Conservation (phyloP, 805 yeast genomes). For the Zygoascus flipseniorum region DNA sequence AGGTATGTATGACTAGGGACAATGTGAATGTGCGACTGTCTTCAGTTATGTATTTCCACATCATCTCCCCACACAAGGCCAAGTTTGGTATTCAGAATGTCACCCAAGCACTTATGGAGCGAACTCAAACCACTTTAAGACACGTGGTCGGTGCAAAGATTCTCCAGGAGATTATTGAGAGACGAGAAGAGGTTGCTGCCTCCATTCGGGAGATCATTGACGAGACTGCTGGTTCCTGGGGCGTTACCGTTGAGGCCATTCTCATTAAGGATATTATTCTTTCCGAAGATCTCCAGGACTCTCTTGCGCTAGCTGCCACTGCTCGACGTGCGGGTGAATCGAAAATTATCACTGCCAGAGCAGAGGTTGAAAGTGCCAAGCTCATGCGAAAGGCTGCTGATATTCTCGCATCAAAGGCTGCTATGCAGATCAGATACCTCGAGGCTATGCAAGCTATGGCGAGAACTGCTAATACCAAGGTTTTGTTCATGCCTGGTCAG, state of each 20-base stretch:
- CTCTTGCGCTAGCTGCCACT: slow-evolving; percentile 67
- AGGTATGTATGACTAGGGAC: slow-evolving; percentile 62
- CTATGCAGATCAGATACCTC: slow-evolving; percentile 69
- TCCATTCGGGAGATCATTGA: slow-evolving; percentile 53
- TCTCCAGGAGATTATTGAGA: slow-evolving; percentile 64
- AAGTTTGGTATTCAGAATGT: slow-evolving; percentile 48
- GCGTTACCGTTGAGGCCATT: slow-evolving; percentile 58
- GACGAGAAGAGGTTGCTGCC: slow-evolving; percentile 62
- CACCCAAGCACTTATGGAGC: slow-evolving; percentile 47
- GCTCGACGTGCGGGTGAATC: slow-evolving; percentile 69
- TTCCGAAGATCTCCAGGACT: slow-evolving; percentile 45
- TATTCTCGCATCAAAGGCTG: slow-evolving; percentile 63
- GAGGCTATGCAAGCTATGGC: slow-evolving; percentile 78
- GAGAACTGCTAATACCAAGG: slow-evolving; percentile 50
- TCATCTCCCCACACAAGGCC: slow-evolving; percentile 61
- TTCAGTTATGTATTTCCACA: slow-evolving; percentile 59
- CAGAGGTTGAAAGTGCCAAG: slow-evolving; percentile 69
- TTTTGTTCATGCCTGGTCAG: slow-evolving; percentile 61
- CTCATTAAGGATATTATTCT: slow-evolving; percentile 57
- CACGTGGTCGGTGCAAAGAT: slow-evolving; percentile 61
- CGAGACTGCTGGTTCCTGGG: slow-evolving; percentile 61
- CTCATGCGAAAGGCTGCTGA: slow-evolving; percentile 74
- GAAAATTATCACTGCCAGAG: slow-evolving; percentile 64
- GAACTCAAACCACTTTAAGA: slow-evolving; percentile 66
- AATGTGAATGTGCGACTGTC: slow-evolving; percentile 55